Base-by-base conservation (phyloP, 1,139 yeast species). In the Blastobotrys petasosporus region DNA sequence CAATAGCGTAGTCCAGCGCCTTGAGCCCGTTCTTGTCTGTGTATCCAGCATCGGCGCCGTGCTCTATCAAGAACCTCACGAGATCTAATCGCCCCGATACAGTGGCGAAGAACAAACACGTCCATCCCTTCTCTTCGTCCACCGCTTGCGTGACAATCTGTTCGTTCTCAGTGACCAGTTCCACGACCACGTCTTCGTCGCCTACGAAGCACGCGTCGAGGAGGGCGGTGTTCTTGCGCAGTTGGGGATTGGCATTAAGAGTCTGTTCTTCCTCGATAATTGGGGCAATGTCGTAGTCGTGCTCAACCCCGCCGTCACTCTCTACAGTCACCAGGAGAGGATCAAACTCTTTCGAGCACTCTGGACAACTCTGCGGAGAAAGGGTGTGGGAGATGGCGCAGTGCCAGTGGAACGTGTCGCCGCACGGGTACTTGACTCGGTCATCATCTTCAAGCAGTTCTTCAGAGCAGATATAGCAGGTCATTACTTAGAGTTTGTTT, bases 361-460 rank as follows among this genome's bases (percentile, higher is more conserved):
- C 43, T 4, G 60, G 60, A 35, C 60, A 56, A 29, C 13, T 16
- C 4, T 45, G 45, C 30, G 44, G 49, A 16, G 41, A 23, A 42
- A 47, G 32, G 32, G 50, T 25, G 36, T 41, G 46, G 32, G 56
- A 34, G 32, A 48, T 45, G 13, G 54, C 46, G 36, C 60, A 56
- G 1, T 46, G 48, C 56, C 58, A 56, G 46, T 56, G 60, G 39
- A 52, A 51, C 25, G 54, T 54, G 32, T 55, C 57, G 10, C 40
- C 30, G 40, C 47, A 41, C 4, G 53, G 54, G 36, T 50, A 49
- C 10, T 13, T 16, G n/a, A 46, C 45, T 12, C 8, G 17, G 31
- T 32, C 40, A 13, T 37, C 31, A 2, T 31, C 36, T 4, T 17
- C 16, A 11, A 20, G 16, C 9, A 12, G 15, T 12, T n/a, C 4